These are phyloP conservation scores for Ganoderma leucocontextum DNA, from an alignment of 1,284 basidiomycete species.

Conservation along the genomic window DNA sequence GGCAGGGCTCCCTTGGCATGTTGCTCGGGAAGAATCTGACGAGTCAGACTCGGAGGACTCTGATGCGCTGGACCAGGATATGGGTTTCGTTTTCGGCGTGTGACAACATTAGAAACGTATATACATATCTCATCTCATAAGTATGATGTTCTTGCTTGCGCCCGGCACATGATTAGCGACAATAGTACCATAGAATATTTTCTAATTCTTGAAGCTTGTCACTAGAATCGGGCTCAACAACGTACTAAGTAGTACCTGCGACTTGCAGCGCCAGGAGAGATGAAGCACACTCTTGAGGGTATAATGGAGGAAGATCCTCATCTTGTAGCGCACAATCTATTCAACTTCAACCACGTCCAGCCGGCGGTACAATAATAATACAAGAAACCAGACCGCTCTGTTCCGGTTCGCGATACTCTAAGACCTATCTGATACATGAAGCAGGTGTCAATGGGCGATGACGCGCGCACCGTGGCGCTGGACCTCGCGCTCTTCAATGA, in stretches of 20 bases:
- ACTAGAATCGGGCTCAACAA: no score
- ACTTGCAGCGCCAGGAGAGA: no score
- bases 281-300: background rate
- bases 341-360: background rate
- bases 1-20: background rate
- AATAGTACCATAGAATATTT: background rate
- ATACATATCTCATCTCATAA: background rate
- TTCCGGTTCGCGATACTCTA: background rate
- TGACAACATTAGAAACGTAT: background rate
- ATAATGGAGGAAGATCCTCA: background rate
- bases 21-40: background rate
- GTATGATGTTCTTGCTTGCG: background rate
- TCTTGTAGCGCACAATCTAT: background rate
- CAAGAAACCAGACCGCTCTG: background rate
- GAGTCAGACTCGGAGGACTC: background rate
- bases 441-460: constrained; percentile 38
- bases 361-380: background rate
- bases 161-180: background rate
- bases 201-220: background rate
- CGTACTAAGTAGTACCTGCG: no score
- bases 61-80: background rate
- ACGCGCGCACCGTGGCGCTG: constrained; percentile 33
- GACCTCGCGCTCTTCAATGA: constrained; percentile 55
- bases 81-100: background rate
- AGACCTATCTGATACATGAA: background rate